Evolutionary conservation across 768 basidiomycete species (phyloP).

Genomic region (Scleroderma citrinum): DNA sequence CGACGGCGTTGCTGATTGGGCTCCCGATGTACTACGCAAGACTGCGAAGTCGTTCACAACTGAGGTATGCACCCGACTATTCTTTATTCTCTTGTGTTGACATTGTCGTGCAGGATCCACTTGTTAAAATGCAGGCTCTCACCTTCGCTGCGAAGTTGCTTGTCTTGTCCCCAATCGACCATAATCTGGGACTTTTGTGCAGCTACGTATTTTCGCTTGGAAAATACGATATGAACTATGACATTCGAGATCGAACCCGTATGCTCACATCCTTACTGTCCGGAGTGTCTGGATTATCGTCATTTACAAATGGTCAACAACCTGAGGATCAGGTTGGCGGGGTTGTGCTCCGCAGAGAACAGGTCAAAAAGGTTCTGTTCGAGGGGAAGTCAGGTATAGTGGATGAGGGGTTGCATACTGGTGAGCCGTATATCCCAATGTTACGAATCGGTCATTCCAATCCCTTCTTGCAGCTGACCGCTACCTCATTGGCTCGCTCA

Average conservation of each 20-base stretch:
- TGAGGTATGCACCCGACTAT: conserved; percentile 49
- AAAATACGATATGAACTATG: conserved; percentile 82
- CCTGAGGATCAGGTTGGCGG: conserved; percentile 44
- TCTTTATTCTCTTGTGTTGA: neutral
- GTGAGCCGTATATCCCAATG: conserved; percentile 10
- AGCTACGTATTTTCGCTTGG: conserved; percentile 80
- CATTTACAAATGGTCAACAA: conserved; percentile 32
- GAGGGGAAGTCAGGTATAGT: conserved; percentile 57
- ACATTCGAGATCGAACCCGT: conserved; percentile 85
- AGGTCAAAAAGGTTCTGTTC: conserved; percentile 74
- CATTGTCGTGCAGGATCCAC: conserved; percentile 36
- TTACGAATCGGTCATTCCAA: neutral
- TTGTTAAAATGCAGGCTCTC: conserved; percentile 79
- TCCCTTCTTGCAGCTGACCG: conserved; percentile 28
- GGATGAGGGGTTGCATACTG: conserved; percentile 33
- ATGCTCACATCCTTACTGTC: conserved; percentile 67
- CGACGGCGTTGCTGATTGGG: conserved; percentile 69
- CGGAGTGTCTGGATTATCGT: conserved; percentile 48
- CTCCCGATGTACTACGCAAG: conserved; percentile 85
- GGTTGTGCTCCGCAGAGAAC: conserved; percentile 77
- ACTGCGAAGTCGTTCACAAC: conserved; percentile 62
- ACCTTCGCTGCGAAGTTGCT: conserved; percentile 85
- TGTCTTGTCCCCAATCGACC: conserved; percentile 54
- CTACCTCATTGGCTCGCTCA: conserved; percentile 59
- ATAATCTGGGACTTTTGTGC: conserved; percentile 46